Evolutionary conservation across 768 basidiomycete species (phyloP).

Genomic region (Melanogaster broomeanus): DNA sequence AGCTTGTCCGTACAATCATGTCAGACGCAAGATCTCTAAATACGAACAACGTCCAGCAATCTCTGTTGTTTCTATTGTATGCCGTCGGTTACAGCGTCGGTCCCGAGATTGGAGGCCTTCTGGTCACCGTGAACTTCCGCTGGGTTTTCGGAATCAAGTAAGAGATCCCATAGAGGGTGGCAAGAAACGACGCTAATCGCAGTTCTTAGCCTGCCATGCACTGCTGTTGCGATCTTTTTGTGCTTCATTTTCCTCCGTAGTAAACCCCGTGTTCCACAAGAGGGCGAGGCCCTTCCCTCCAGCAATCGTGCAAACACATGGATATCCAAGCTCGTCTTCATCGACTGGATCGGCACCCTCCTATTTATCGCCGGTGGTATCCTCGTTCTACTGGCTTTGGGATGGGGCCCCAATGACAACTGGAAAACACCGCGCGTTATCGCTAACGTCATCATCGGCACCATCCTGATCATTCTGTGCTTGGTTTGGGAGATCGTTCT

Average conservation of each 20-base stretch:
- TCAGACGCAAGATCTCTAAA: slow-evolving; percentile 45
- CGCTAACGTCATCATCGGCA: slow-evolving; percentile 46
- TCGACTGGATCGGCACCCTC: slow-evolving; percentile 50
- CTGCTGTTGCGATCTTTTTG: slow-evolving; percentile 37
- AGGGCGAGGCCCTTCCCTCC: slow-evolving; percentile 10
- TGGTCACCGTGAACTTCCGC: slow-evolving; percentile 43
- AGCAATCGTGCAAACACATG: slow-evolving; percentile 7
- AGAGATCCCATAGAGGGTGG: slow-evolving; percentile 5
- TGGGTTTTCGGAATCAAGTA: slow-evolving; percentile 62
- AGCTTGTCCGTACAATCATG: slow-evolving; percentile 45
- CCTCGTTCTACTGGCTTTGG: slow-evolving; percentile 50
- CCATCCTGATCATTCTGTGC: slow-evolving; percentile 40
- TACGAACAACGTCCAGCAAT: slow-evolving; percentile 43
- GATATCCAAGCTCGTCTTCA: slow-evolving; percentile 32
- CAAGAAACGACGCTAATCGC: neutral
- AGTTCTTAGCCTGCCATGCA: slow-evolving; percentile 42
- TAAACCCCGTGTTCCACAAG: slow-evolving; percentile 22
- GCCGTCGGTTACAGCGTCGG: slow-evolving; percentile 43
- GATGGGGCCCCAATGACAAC: slow-evolving; percentile 46
- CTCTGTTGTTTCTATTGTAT: slow-evolving; percentile 45
- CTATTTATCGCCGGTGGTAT: slow-evolving; percentile 47
- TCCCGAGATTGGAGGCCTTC: slow-evolving; percentile 43
- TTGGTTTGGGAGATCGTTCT: slow-evolving; percentile 46
- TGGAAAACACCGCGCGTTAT: slow-evolving; percentile 50
- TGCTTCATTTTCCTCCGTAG: slow-evolving; percentile 45